These are phyloP conservation scores for Oryza meridionalis DNA, from an alignment of 176 grass and related monocot genomes.

Conservation along the genomic window DNA sequence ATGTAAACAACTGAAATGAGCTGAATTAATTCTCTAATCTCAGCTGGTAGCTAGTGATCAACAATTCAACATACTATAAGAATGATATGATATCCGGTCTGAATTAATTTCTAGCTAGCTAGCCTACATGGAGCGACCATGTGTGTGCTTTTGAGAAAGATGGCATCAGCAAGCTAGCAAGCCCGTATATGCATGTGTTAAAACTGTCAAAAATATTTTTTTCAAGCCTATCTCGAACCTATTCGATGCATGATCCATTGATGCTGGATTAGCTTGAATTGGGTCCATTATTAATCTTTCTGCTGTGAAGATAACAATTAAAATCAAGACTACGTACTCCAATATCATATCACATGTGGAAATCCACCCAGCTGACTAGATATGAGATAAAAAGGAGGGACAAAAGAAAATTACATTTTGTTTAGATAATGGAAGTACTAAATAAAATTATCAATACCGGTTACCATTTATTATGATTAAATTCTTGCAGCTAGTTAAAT, in stretches of 20 bases:
- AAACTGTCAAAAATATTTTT: not conserved
- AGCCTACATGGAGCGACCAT: not conserved
- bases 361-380: constrained; percentile 8
- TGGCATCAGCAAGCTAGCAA: not conserved
- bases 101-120: not conserved
- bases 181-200: not conserved
- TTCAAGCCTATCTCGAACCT: not conserved
- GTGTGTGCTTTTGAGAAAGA: not conserved
- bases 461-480: not conserved
- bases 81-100: not conserved
- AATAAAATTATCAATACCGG: not conserved
- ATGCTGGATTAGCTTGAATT: not conserved
- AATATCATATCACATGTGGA: not conserved
- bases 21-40: not conserved
- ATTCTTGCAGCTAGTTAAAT: not conserved
- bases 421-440: not conserved
- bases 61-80: not conserved
- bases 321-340: not conserved
- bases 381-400: not conserved
- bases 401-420: not conserved
- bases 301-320: not conserved
- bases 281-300: not conserved
- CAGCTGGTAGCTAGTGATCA: not conserved
- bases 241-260: not conserved
- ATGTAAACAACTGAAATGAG: not conserved